These are phyloP conservation scores for Acanthamoeba sp. DNA, from an alignment of 208 protist genomes.

Conservation along the genomic window DNA sequence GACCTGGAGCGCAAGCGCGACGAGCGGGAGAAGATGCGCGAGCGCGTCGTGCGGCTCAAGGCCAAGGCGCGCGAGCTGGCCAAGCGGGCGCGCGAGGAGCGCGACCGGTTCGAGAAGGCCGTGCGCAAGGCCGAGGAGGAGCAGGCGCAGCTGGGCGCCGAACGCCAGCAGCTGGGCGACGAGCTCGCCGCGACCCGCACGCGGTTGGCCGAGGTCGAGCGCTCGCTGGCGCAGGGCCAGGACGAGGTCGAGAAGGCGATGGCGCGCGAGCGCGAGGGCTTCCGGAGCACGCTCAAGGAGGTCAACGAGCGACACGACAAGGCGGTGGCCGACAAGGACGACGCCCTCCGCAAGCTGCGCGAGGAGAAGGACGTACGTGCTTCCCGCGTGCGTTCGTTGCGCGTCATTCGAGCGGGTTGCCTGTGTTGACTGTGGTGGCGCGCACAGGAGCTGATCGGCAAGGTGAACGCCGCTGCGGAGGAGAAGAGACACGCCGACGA, in stretches of 20 bases:
- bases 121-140: background rate
- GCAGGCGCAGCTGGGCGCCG: background rate
- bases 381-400: background rate
- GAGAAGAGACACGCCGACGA: conserved; percentile 32
- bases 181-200: background rate
- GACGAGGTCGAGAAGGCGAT: conserved; percentile 20
- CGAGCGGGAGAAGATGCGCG: background rate
- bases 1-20: background rate
- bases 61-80: background rate
- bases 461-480: background rate
- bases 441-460: background rate
- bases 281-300: conserved; percentile 35
- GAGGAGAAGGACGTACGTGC: conserved; percentile 58
- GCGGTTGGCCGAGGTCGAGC: background rate
- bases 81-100: background rate
- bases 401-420: background rate
- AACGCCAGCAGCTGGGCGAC: background rate
- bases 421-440: background rate
- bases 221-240: background rate
- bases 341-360: conserved; percentile 27
- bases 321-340: conserved; percentile 13
- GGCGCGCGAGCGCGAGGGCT: background rate
- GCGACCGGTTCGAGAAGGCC: conserved; percentile 23
- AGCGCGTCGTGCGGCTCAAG: background rate
- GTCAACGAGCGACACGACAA: conserved; percentile 45